Conservation (phyloP, 495 filamentous ascomycete genomes). For the Achaetomiella virescens region DNA sequence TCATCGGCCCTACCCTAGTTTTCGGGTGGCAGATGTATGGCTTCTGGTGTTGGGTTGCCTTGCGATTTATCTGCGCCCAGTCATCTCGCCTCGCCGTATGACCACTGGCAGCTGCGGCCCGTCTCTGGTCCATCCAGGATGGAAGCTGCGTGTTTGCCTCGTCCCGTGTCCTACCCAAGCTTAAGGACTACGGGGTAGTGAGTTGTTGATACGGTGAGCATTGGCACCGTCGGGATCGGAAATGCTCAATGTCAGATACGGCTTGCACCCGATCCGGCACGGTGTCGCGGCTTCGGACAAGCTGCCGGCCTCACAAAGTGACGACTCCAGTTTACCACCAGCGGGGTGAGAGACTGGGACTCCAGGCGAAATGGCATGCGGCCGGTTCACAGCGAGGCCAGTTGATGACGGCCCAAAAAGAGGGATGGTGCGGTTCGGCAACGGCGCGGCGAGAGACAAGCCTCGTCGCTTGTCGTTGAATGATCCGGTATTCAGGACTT, state of each 20-base stretch:
- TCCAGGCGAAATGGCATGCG: background rate
- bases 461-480: background rate
- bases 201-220: background rate
- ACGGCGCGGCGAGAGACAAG: constrained; percentile 4
- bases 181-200: background rate
- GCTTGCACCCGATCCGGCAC: background rate
- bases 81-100: background rate
- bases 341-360: constrained; percentile 5
- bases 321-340: background rate
- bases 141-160: constrained; percentile 6
- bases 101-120: constrained; percentile 1
- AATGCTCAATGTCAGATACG: background rate
- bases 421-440: constrained; percentile 6
- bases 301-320: background rate
- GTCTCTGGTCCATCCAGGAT: constrained; percentile 3
- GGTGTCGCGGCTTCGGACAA: background rate
- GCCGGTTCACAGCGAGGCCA: constrained; percentile 6
- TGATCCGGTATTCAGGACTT: background rate
- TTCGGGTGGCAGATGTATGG: background rate
- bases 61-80: constrained; percentile 13
- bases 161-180: background rate
- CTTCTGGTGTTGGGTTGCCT: constrained; percentile 9
- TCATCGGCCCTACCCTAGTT: background rate
- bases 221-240: background rate
- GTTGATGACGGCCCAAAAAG: constrained; percentile 1